Evolutionary conservation across 352 stramenopile species (phyloP), one percentile per base, ranked within the genome.

Genomic region (Sclerospora graminicola): DNA sequence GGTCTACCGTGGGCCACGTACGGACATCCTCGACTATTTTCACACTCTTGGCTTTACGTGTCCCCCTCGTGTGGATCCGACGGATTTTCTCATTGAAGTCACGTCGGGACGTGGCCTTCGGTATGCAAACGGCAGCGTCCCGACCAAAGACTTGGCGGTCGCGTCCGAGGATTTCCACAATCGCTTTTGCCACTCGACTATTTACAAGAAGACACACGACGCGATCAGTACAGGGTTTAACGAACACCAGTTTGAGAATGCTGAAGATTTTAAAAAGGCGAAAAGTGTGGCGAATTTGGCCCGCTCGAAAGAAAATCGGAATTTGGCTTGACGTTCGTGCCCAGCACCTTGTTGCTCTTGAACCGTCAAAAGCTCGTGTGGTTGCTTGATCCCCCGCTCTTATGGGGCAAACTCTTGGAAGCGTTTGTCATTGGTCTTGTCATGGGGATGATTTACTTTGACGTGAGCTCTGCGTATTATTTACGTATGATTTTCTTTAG

Each of bases 1-100:
- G 43, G 79, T 98, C 10, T 98, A 96, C 62, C 87, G 95, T 41
- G 95, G 93, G 10, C 83, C 78, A 8, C 52, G 73, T 1, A 72
- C 54, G 9, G 71, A 84, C 35, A 83, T 83, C 27, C 26, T 84
- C 36, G 54, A 54, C 21, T 96, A 97, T 55, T 97, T 98, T 53
- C 48, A 82, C 18, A 55, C 57, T 10, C 60, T 80, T 11, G 85
- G 85, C 0, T 89, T 88, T 51, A 65, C 48, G 6, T 89, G 79
- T 11, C 79, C 79, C 13, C 51, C 61, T 11, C 71, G 69, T 45
- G 73, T 67, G 3, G 75, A 87, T 33, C 71, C 71, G 14, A 71
- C 75, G 0, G 72, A 87, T 37, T 87, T 83, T 41, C 46, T 83
- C 3, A 78, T 84, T 24, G 75, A 87, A 51, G 63, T 84, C 11